Evolutionary conservation across 2,329 filamentous ascomycete species (phyloP), one percentile per base, ranked within the genome.

Genomic region (Eutypella sp.): DNA sequence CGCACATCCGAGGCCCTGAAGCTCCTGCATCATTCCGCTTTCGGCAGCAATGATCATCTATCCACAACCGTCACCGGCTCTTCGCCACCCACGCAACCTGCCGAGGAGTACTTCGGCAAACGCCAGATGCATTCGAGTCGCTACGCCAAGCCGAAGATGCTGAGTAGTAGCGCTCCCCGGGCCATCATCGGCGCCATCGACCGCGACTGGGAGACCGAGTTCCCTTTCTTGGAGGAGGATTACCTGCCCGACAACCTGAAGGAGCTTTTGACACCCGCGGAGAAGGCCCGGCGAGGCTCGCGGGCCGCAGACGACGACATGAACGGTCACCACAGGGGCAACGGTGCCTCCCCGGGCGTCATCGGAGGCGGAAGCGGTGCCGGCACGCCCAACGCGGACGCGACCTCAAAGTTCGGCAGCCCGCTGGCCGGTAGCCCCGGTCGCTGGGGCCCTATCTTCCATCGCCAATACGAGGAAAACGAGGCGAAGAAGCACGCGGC

Each of bases 161-260:
- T 88, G 68, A 74, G 84, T 78, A 64, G 87, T 76, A 77, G 86
- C 77, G 59, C 82, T 73, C 81, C 81, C 51, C 82, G 72, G 70
- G 81, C 58, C 67, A 83, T 78, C 18, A 77, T 81, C 47, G 81
- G 71, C 70, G 81, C 57, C 67, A 83, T 79, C 22, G 80, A 84
- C 53, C 73, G 74, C 46, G 81, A 84, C 56, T 84, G 81, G 81
- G 79, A 82, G 41, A 65, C 74, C 46, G 75, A 79, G 46, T 93
- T 95, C 58, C 79, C 85, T 24, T 92, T 93, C 56, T 60, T 73
- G 57, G 89, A 95, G 64, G 91, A 95, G 59, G 90, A 95, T 59
- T 88, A 93, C 58, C 75, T 97, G 9, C 93, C 92, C 0, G 86
- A 79, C 49, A 78, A 81, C 47, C 68, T 85, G 29, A 80, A 82